phyloP scores from a whole-genome alignment of 169 alveolate genomes.

The Plasmodium billcollinsi region DNA sequence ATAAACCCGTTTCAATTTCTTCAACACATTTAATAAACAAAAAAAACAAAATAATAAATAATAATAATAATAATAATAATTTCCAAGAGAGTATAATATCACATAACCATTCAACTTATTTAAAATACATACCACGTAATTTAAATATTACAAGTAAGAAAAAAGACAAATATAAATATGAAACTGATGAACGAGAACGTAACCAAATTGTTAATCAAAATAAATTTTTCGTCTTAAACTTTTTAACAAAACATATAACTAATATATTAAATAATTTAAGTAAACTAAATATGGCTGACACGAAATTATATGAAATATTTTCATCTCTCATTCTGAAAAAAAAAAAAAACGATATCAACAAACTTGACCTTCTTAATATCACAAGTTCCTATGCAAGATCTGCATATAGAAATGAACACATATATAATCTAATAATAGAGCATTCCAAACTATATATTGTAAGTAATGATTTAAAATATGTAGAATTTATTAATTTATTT shows the following conservation, averaged over 20 bases:
- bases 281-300: slow-evolving; percentile 64
- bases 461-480: slow-evolving; percentile 18
- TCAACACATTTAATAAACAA: neutral
- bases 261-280: slow-evolving; percentile 59
- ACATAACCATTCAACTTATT: neutral
- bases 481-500: slow-evolving; percentile 65
- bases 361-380: slow-evolving; percentile 41
- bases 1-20: neutral
- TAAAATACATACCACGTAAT: neutral
- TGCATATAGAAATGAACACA: slow-evolving; percentile 21
- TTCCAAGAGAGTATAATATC: neutral
- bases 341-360: slow-evolving; percentile 31
- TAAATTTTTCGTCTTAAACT: slow-evolving; percentile 8
- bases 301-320: slow-evolving; percentile 31
- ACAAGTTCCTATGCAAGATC: slow-evolving; percentile 62
- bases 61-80: neutral
- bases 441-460: slow-evolving; percentile 6
- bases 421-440: slow-evolving; percentile 11
- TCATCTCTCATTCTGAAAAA: slow-evolving; percentile 46
- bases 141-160: neutral
- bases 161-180: neutral
- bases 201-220: neutral
- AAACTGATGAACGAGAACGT: neutral
- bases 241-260: slow-evolving; percentile 52
- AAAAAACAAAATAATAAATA: neutral